Base-by-base conservation (phyloP, 139 green algal species). In the Tetratostichococcus sp. region DNA sequence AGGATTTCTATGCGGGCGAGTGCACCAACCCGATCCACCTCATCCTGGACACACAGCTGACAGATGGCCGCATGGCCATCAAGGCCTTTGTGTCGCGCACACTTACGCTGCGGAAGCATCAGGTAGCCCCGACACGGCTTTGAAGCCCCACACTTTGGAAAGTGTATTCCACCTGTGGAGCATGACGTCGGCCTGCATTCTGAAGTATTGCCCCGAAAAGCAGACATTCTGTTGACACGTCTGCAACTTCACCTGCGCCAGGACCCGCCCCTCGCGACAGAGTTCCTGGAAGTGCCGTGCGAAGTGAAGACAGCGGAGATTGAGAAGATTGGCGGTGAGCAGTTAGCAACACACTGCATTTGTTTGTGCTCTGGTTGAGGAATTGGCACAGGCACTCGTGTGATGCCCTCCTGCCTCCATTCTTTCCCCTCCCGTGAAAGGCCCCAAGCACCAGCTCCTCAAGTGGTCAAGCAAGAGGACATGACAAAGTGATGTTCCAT, bases 221-320 rank as follows among this genome's bases (percentile, higher is more conserved):
- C n/a, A n/a, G n/a, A n/a, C n/a, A n/a, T n/a, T n/a, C n/a, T n/a
- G n/a, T n/a, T n/a, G n/a, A n/a, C n/a, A n/a, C n/a, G n/a, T n/a
- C n/a, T n/a, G n/a, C n/a, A n/a, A n/a, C n/a, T n/a, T 50, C 39
- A 50, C 8, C 8, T 50, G 39, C 6, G 6, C 8, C 59, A 35
- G 4, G 79, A 87, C 2, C 50, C 50, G 70, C 21, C 74, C 50
- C 73, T 98, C 68, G 93, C 89, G 17, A 90, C 84, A 19, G 92
- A 97, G 81, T 98, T 98, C 82, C 83, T 94, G 43, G 87, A 97
- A 79, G 76, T 97, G 33, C 82, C 87, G 14, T 93, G 89, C 75
- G 84, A 96, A 35, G 85, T 96, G 62, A 74, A 86, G 19, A 89
- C 89, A 30, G 77, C 72, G 1, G 91, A 98, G 43, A 79, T 89